These are phyloP conservation scores for Phytopythium oedochilum DNA, from an alignment of 352 stramenopile genomes.

Conservation along the genomic window DNA sequence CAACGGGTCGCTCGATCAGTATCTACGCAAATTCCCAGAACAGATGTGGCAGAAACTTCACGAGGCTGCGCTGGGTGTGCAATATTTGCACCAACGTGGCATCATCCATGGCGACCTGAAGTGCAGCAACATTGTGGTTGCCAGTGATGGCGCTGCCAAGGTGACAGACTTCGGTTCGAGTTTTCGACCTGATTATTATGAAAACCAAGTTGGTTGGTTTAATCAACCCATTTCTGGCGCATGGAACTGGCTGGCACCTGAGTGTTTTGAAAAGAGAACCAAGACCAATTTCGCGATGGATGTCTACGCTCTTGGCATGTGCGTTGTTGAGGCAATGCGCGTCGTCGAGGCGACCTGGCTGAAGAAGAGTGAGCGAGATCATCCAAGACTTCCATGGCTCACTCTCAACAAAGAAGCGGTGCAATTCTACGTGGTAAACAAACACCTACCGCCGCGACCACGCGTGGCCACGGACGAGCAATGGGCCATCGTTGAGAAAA, in stretches of 20 bases:
- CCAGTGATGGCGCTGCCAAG: too few relatives aligned
- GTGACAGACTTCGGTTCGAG: background rate
- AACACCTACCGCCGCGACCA: background rate
- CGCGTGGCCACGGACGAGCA: background rate
- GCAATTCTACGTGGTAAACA: background rate
- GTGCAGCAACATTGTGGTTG: conserved; percentile 8
- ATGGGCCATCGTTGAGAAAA: background rate
- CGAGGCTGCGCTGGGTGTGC: conserved; percentile 7
- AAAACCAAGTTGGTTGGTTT: too few relatives aligned
- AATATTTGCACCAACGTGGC: conserved; percentile 10
- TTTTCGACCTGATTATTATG: background rate
- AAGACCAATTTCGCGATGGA: background rate
- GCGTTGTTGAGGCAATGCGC: background rate
- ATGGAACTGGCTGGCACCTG: background rate
- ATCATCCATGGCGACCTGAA: background rate
- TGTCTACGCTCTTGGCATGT: too few relatives aligned
- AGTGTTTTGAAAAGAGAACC: too few relatives aligned
- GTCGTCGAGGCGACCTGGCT: background rate
- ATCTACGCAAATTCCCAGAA: background rate
- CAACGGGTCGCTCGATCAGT: background rate
- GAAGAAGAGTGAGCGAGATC: background rate
- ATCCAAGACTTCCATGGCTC: background rate
- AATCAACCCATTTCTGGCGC: background rate
- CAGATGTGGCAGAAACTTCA: background rate
- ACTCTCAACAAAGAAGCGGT: background rate